phyloP scores from a whole-genome alignment of 805 yeast species.

The Wickerhamiella alocasiicola region DNA sequence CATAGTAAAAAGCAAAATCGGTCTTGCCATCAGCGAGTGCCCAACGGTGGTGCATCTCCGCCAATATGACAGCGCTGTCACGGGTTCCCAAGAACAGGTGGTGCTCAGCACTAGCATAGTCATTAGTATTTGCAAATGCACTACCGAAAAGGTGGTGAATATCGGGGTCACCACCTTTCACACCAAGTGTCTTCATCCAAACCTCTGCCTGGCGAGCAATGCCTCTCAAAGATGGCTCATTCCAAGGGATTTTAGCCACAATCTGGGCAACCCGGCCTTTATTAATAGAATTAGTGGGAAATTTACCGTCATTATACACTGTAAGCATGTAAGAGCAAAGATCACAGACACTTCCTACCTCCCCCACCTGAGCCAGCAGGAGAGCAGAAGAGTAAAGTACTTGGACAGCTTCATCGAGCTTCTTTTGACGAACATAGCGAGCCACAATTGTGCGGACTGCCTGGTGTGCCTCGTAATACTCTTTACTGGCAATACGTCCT shows the following conservation, averaged over 20 bases:
- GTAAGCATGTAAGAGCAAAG: conserved; percentile 60
- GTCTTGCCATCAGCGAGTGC: conserved; percentile 25
- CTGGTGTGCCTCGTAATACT: conserved; percentile 92
- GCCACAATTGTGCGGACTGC: conserved; percentile 82
- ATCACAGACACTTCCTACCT: conserved; percentile 75
- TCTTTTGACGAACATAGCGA: conserved; percentile 59
- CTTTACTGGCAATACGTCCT: conserved; percentile 48
- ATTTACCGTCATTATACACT: conserved; percentile 43
- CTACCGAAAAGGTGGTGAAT: conserved; percentile 64
- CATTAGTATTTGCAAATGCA: conserved; percentile 38
- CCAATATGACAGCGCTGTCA: conserved; percentile 33
- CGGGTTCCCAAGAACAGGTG: conserved; percentile 57
- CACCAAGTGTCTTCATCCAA: conserved; percentile 44
- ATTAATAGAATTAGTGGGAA: conserved; percentile 32
- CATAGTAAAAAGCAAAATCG: conserved; percentile 22
- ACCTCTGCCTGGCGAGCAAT: conserved; percentile 48
- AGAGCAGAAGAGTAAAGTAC: conserved; percentile 60
- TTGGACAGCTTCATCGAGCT: conserved; percentile 60
- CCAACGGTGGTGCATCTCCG: conserved; percentile 42
- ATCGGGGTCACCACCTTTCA: conserved; percentile 59
- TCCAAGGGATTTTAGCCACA: conserved; percentile 33
- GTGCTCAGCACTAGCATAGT: conserved; percentile 56
- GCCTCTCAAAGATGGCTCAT: conserved; percentile 52
- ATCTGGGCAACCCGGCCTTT: conserved; percentile 37
- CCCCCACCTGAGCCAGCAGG: conserved; percentile 52